Evolutionary conservation across 2,329 filamentous ascomycete species (phyloP).

Genomic region (Triangularia setosa): DNA sequence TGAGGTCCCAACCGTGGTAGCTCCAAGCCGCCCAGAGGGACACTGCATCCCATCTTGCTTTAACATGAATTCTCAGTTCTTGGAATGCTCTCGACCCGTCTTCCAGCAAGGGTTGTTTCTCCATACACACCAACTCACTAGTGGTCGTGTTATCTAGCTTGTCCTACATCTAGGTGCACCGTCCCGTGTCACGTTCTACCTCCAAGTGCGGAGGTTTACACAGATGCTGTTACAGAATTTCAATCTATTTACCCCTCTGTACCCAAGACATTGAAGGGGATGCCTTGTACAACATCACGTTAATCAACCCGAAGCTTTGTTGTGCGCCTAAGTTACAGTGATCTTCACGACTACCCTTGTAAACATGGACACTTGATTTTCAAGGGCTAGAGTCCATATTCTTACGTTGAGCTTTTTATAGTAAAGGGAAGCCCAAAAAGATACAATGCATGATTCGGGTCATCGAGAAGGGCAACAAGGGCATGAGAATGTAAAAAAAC

Average conservation of each 20-base stretch:
- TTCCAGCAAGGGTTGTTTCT: no score
- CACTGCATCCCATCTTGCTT: background rate
- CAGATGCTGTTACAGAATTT: background rate
- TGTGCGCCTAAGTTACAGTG: background rate
- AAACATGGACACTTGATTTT: background rate
- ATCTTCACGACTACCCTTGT: background rate
- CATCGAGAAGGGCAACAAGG: no score
- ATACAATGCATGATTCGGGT: background rate
- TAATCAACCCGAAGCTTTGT: background rate
- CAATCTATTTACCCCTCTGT: background rate
- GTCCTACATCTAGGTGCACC: background rate
- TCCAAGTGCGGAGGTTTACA: background rate
- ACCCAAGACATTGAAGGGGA: background rate
- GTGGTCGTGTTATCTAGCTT: background rate
- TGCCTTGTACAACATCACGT: background rate
- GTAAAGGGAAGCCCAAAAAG: background rate
- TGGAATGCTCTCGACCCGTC: no score
- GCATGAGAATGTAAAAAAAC: background rate
- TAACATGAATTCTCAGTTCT: no score
- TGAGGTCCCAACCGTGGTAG: background rate
- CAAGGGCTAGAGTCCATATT: background rate
- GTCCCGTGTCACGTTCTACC: background rate
- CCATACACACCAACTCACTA: no score
- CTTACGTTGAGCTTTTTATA: no score
- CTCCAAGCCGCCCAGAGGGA: background rate